phyloP scores from a whole-genome alignment of 176 grass and related monocot species.

The Paspalum vaginatum region DNA sequence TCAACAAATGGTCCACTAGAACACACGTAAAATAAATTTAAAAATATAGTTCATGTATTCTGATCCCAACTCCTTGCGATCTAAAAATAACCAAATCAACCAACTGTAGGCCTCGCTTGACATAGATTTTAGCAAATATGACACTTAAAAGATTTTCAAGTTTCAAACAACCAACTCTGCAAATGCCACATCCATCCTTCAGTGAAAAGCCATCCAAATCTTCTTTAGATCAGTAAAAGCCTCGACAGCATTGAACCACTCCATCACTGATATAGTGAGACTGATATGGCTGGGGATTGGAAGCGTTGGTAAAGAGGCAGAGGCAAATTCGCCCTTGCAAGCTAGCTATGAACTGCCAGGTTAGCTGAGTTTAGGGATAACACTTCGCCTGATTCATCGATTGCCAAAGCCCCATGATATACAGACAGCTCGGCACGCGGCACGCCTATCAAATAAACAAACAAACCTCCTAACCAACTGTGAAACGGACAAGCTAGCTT shows the following conservation, averaged over 20 bases:
- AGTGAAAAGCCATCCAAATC: neutral
- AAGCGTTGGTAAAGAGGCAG: too few species aligned
- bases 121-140: neutral
- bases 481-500: too few species aligned
- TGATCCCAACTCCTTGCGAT: neutral
- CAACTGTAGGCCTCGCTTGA: neutral
- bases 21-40: neutral
- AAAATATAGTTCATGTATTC: neutral
- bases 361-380: too few species aligned
- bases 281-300: too few species aligned
- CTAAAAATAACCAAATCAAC: neutral
- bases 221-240: neutral
- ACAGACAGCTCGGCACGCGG: too few species aligned
- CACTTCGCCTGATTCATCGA: too few species aligned
- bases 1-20: neutral
- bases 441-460: too few species aligned
- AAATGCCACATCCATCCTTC: neutral
- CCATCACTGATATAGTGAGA: too few species aligned
- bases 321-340: too few species aligned
- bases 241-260: neutral
- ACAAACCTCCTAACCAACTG: too few species aligned
- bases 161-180: neutral
- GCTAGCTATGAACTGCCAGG: too few species aligned
- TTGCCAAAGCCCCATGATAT: too few species aligned
- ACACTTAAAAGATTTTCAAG: neutral